Conservation (phyloP, 164 flowering plant genomes). For the Vitis riparia region DNA sequence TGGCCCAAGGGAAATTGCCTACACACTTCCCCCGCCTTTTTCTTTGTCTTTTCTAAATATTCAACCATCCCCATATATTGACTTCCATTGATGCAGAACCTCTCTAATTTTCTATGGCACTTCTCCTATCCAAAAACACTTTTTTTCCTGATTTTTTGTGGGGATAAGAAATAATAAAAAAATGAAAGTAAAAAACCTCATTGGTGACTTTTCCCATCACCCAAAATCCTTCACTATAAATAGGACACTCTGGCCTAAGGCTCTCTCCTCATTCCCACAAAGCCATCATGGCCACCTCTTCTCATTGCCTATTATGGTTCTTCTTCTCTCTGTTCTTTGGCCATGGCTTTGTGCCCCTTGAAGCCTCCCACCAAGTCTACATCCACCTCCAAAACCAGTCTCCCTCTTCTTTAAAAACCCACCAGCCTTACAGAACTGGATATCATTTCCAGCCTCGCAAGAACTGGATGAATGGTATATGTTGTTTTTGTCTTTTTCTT, state of each 20-base stretch:
- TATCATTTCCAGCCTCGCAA: conserved; percentile 56
- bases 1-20: no score
- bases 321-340: conserved; percentile 6
- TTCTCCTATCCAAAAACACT: no score
- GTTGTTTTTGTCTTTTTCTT: not conserved
- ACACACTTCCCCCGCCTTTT: no score
- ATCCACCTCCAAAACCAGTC: conserved; percentile 4
- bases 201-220: no score
- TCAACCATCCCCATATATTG: no score
- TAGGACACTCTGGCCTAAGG: not conserved
- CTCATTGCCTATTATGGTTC: not conserved
- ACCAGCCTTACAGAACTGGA: conserved; percentile 44
- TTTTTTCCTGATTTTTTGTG: no score
- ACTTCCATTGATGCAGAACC: no score
- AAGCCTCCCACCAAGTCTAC: conserved; percentile 30
- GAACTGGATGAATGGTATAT: conserved; percentile 61
- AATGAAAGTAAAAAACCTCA: no score
- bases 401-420: not conserved
- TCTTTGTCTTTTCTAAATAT: no score
- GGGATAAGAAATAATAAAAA: no score
- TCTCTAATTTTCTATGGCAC: no score
- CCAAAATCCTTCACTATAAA: not conserved
- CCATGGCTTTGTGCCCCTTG: conserved; percentile 18
- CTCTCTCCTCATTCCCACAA: not conserved
- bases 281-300: not conserved